phyloP scores from a whole-genome alignment of 257 asterid species.

The Oldenlandia corymbosa region DNA sequence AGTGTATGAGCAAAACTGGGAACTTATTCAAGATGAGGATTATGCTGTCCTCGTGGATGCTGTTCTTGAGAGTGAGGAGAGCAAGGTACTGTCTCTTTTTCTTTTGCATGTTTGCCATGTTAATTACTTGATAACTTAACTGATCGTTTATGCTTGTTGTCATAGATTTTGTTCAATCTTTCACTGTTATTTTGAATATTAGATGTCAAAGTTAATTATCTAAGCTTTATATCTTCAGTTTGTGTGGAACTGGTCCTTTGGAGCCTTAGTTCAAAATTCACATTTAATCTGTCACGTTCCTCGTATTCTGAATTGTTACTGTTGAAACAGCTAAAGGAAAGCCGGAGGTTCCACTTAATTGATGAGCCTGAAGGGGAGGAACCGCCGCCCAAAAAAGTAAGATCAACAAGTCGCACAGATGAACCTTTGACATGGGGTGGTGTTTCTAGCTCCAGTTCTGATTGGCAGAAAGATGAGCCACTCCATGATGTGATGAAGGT shows the following conservation, averaged over 20 bases:
- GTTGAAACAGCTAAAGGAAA: conserved; percentile 9
- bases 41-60: conserved; percentile 40
- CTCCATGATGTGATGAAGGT: background rate
- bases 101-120: conserved; percentile 1
- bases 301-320: background rate
- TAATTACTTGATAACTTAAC: background rate
- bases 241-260: too few species aligned
- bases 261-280: background rate
- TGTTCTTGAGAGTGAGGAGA: conserved; percentile 30
- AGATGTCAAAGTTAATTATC: background rate
- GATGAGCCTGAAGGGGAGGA: conserved; percentile 31
- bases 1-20: conserved; percentile 33
- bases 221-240: background rate
- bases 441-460: conserved; percentile 1
- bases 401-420: conserved; percentile 15
- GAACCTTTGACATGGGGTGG: conserved; percentile 14
- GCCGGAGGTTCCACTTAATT: conserved; percentile 6
- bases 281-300: background rate
- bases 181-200: background rate
- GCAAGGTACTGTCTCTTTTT: conserved; percentile 27
- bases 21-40: conserved; percentile 35
- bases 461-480: background rate
- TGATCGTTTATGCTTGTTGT: background rate
- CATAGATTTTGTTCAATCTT: background rate
- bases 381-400: conserved; percentile 28